Conservation (phyloP, 257 asterid genomes). For the Paraleonurus japonicus region DNA sequence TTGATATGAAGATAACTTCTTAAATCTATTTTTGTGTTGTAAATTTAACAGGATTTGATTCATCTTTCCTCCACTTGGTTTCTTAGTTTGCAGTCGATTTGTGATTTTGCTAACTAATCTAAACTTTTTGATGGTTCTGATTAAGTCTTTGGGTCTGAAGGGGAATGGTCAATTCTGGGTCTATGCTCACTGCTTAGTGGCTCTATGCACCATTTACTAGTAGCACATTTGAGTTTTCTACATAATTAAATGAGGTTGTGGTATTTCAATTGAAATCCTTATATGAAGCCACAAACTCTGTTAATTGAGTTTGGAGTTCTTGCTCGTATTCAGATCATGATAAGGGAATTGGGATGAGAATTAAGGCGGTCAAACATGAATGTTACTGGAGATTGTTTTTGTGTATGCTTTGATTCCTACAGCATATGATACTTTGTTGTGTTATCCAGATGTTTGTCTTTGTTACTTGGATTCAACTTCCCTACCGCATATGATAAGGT, state of each 20-base stretch:
- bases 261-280: background rate
- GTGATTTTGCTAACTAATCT: background rate
- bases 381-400: background rate
- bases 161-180: background rate
- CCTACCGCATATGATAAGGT: too few relatives aligned
- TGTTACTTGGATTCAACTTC: too few relatives aligned
- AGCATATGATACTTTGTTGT: background rate
- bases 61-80: background rate
- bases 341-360: background rate
- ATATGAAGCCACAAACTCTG: background rate
- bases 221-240: background rate
- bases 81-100: constrained; percentile 8
- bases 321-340: background rate
- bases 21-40: background rate
- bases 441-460: background rate
- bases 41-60: background rate
- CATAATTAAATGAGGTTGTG: background rate
- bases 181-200: background rate
- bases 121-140: background rate
- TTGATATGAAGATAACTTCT: background rate
- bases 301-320: background rate
- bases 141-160: background rate
- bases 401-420: background rate
- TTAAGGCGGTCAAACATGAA: background rate
- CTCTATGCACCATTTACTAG: background rate